Evolutionary conservation across 1,284 basidiomycete species (phyloP), one percentile per base, ranked within the genome.

Genomic region (Paramarasmius palmivorus): DNA sequence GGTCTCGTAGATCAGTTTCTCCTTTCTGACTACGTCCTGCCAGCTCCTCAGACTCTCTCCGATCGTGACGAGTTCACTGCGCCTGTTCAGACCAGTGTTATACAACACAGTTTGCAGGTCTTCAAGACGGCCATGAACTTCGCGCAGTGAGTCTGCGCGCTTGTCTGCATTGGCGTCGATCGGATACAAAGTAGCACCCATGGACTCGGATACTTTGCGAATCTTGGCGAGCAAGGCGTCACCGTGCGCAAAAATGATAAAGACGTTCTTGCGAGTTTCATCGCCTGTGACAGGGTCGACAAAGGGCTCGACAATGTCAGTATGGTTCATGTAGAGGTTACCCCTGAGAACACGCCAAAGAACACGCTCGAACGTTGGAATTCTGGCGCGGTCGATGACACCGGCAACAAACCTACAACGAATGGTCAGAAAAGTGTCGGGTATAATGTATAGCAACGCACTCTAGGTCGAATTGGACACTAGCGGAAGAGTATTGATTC

Each of bases 321-420:
- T 92, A 73, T 98, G 94, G 76, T 99, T 99, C 95, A 99, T 98
- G 79, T 98, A 99, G 29, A 99, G 78, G 71, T 99, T 99, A 52
- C 97, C 97, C 58, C 97, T 90, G 25, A 99, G 82, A 25, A 99
- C 93, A 63, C 97, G 92, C 96, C 97, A 99, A 53, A 99, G 83
- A 20, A 99, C 93, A 35, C 97, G 90, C 73, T 99, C 97, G 54
- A 99, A 98, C 9, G 93, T 97, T 2, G 93, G 84, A 69, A 98
- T 83, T 56, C 95, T 89, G 17, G 87, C 77, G 53, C 96, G 92
- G 64, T 99, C 96, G 63, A 99, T 95, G 0, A 96, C 98, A 36
- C 96, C 96, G 12, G 96, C 90, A 23, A 99, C 92, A 63, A 99
- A 99, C 62, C 90, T 92, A 39, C 9, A 22, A 54, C 50, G 49